These are phyloP conservation scores for Sporothrix inflata DNA, from an alignment of 2,329 filamentous ascomycete species.

Conservation along the genomic window DNA sequence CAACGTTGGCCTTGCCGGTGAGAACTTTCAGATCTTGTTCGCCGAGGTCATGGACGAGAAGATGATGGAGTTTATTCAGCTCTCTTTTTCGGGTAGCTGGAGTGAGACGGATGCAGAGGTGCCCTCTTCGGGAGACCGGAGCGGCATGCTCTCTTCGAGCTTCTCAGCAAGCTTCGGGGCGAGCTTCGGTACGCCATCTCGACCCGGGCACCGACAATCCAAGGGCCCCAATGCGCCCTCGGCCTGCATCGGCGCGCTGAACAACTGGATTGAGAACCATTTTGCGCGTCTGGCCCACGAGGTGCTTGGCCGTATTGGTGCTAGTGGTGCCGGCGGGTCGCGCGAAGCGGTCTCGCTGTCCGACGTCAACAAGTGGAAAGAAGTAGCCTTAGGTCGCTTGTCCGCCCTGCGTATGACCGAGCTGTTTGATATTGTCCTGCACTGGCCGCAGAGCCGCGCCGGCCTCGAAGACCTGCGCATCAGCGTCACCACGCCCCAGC, in stretches of 20 bases:
- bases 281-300: conserved; percentile 68
- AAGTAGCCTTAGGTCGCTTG: conserved; percentile 68
- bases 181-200: neutral
- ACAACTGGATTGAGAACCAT: conserved; percentile 68
- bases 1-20: conserved; percentile 69
- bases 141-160: neutral
- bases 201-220: neutral
- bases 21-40: conserved; percentile 70
- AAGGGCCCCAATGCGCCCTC: conserved; percentile 3
- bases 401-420: conserved; percentile 70
- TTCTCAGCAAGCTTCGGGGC: neutral
- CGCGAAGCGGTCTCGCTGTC: conserved; percentile 49
- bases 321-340: conserved; percentile 39
- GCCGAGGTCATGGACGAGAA: conserved; percentile 70
- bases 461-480: conserved; percentile 75
- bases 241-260: conserved; percentile 60
- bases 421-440: conserved; percentile 77
- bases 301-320: conserved; percentile 52
- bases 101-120: conserved; percentile 31
- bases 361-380: conserved; percentile 70
- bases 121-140: neutral
- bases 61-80: conserved; percentile 65
- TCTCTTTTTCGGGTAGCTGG: conserved; percentile 68
- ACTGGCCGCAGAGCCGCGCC: conserved; percentile 72
- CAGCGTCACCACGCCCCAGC: conserved; percentile 68